Percentiles rank a stretch among this genome's conserved stretches.
These are phyloP conservation scores for Candida montana DNA, from an alignment of 805 yeast genomes.

Conservation along the genomic window DNA sequence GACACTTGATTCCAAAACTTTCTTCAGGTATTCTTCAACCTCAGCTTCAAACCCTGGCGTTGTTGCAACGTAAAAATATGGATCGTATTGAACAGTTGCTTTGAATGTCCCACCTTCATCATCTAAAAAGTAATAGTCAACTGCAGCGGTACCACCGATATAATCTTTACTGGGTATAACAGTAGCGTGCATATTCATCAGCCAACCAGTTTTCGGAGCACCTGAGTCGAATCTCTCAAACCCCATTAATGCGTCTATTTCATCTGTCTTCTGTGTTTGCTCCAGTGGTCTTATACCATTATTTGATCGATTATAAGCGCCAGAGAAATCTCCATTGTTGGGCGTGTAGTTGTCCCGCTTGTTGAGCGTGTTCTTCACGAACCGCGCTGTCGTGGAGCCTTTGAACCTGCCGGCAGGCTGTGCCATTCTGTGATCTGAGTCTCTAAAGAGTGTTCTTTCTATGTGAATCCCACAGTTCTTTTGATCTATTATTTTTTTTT, in stretches of 20 bases:
- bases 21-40: slow-evolving; percentile 78
- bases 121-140: slow-evolving; percentile 89
- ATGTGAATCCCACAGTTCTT: background rate
- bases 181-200: slow-evolving; percentile 90
- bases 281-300: slow-evolving; percentile 30
- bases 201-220: slow-evolving; percentile 78
- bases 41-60: slow-evolving; percentile 52
- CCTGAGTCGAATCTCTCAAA: slow-evolving; percentile 75
- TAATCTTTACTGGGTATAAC: slow-evolving; percentile 54
- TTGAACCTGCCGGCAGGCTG: slow-evolving; percentile 24
- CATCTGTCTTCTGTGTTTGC: slow-evolving; percentile 55
- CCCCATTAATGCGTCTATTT: slow-evolving; percentile 80
- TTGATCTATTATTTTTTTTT: no score
- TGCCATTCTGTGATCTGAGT: background rate
- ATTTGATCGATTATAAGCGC: slow-evolving; percentile 3
- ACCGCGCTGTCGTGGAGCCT: slow-evolving; percentile 50
- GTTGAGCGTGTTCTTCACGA: slow-evolving; percentile 36
- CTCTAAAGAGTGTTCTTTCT: background rate
- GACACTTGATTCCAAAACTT: slow-evolving; percentile 56
- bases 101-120: slow-evolving; percentile 97
- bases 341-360: slow-evolving; percentile 20
- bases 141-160: slow-evolving; percentile 75
- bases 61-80: slow-evolving; percentile 74
- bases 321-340: slow-evolving; percentile 30
- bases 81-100: slow-evolving; percentile 75